These are phyloP conservation scores for Xylariaceae sp. DNA, from an alignment of 2,329 filamentous ascomycete genomes.

Conservation along the genomic window DNA sequence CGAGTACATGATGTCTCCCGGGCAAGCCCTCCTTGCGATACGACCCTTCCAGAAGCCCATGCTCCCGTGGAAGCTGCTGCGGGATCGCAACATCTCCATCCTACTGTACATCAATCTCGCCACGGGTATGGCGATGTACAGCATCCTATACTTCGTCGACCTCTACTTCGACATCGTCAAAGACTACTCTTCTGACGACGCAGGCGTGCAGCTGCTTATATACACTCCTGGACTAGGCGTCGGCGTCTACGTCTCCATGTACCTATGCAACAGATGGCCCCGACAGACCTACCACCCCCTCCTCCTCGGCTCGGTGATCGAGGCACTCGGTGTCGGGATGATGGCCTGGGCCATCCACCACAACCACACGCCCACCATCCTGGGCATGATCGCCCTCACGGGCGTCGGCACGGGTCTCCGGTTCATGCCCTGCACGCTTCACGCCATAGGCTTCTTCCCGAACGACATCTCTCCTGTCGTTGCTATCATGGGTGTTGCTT, in stretches of 20 bases:
- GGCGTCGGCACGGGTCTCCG: conserved; percentile 60
- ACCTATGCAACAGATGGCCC: conserved; percentile 57
- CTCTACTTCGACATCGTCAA: conserved; percentile 62
- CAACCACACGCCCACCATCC: conserved; percentile 47
- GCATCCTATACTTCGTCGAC: conserved; percentile 63
- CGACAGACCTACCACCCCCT: conserved; percentile 58
- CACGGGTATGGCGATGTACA: conserved; percentile 51
- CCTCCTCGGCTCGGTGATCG: conserved; percentile 50
- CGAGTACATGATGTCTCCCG: conserved; percentile 51
- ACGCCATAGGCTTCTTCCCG: conserved; percentile 60
- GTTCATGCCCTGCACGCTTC: conserved; percentile 60
- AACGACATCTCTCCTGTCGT: conserved; percentile 53
- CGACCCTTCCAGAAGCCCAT: conserved; percentile 55
- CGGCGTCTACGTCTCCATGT: conserved; percentile 55
- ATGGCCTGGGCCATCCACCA: conserved; percentile 53
- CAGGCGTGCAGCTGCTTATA: conserved; percentile 56
- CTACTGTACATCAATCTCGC: conserved; percentile 59
- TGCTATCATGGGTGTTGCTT: conserved; percentile 54
- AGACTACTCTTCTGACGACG: conserved; percentile 14
- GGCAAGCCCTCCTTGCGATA: conserved; percentile 38
- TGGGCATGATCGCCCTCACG: conserved; percentile 62
- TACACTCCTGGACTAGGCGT: conserved; percentile 58
- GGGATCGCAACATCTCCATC: conserved; percentile 52
- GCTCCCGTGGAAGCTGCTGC: conserved; percentile 58
- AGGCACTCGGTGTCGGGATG: conserved; percentile 54